A percentile compares a stretch with the other conserved stretches of the same genome.
These are phyloP conservation scores for Fusarium sp. DNA, from an alignment of 2,329 filamentous ascomycete genomes.

Conservation along the genomic window DNA sequence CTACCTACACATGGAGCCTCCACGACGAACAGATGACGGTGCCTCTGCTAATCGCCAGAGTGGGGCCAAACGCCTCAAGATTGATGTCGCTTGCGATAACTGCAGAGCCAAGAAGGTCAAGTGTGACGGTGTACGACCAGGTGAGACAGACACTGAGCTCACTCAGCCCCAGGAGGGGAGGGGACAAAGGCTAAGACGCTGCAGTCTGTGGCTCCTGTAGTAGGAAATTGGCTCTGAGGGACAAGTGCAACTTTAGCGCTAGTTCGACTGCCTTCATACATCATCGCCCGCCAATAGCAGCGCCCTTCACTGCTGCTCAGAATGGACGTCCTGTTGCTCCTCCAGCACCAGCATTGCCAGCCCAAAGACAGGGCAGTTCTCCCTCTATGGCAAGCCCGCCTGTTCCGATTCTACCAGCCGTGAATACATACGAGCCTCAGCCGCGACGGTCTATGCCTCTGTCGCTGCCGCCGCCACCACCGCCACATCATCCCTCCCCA, in stretches of 20 bases:
- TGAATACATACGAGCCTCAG: background rate
- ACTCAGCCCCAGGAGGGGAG: background rate
- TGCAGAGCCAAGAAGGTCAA: constrained; percentile 56
- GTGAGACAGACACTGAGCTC: constrained; percentile 37
- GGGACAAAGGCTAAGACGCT: background rate
- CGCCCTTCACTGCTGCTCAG: background rate
- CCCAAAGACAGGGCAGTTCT: background rate
- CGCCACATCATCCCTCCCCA: constrained; percentile 20
- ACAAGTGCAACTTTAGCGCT: constrained; percentile 45
- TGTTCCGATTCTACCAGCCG: background rate
- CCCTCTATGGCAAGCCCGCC: background rate
- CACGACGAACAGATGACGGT: background rate
- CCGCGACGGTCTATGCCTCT: background rate
- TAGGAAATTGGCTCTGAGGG: constrained; percentile 43
- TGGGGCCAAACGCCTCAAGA: constrained; percentile 54
- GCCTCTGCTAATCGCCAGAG: constrained; percentile 3
- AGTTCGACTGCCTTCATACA: background rate
- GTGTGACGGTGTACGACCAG: constrained; percentile 54
- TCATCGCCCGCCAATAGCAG: background rate
- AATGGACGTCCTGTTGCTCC: background rate
- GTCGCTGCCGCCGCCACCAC: background rate
- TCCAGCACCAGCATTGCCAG: background rate
- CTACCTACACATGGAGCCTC: constrained; percentile 25
- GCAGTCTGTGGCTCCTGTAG: constrained; percentile 48
- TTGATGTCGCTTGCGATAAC: constrained; percentile 55